Base-by-base conservation (phyloP, 768 basidiomycete species). In the Harrya chromipes region DNA sequence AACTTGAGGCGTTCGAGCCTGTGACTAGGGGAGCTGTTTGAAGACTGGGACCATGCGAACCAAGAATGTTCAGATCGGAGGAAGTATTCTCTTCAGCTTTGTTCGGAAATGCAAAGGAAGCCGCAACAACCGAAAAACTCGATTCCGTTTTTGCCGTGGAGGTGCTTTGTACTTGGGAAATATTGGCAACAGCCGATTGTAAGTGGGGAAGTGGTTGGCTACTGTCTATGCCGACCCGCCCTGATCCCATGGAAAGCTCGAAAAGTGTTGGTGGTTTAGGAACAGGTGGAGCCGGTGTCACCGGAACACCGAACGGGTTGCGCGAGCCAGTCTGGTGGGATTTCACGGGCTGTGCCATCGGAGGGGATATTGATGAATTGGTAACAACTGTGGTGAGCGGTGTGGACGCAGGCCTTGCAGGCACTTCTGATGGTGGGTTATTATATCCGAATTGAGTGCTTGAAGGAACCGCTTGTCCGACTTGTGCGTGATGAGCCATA, bases 301-400 rank as follows among this genome's bases (percentile, higher is more conserved):
- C 74, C 4, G 89, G 81, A 26, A 82, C 80, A 6, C 93, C 94
- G 55, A 99, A 99, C 4, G 97, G 97, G 76, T 99, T 99, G 57
- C 83, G 84, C 7, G 91, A 90, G 23, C 97, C 95, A 4, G 97
- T 99, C 65, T 87, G 83, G 65, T 98, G 94, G 6, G 93, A 77
- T 59, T 82, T 84, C 23, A 97, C 78, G 7, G 84, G 82, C 60
- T 85, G 82, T 3, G 77, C 73, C 4, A 72, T 56, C 33, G 78
- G 75, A 5, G 78, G 77, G 6, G 76, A 71, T 6, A 62, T 60
- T 26, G 64, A 59, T 47, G 60, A 58, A 6, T 49, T 52, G 41
- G 55, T 40, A 27, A 56, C 59, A 33, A 73, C 59, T 16, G 73
- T 70, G 5, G 76, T 78, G 19, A 86, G 74, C 9, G 90, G 90